A percentile compares a stretch with the other conserved stretches of the same genome.
Conservation (phyloP, 2,329 filamentous ascomycete genomes). For the Ophiostoma perfectum region DNA sequence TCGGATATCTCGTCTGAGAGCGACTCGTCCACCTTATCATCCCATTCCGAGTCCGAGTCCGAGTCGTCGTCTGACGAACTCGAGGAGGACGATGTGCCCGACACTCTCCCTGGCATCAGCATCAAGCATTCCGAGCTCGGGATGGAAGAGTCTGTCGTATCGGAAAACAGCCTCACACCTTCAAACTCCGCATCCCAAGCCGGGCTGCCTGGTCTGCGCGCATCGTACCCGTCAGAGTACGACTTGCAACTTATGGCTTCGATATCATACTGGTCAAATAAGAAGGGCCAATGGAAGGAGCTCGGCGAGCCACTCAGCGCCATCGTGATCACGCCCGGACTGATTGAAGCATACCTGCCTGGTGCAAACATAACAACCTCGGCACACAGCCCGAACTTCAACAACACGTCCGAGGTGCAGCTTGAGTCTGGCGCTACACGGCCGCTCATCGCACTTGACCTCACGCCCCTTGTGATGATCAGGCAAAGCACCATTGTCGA, state of each 20-base stretch:
- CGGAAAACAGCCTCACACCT: constrained; percentile 62
- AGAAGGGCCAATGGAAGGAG: constrained; percentile 56
- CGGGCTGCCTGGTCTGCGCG: constrained; percentile 51
- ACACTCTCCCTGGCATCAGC: constrained; percentile 54
- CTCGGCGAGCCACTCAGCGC: constrained; percentile 48
- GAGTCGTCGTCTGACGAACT: constrained; percentile 49
- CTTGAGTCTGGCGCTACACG: constrained; percentile 34
- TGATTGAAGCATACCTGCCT: constrained; percentile 45
- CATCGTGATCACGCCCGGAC: constrained; percentile 52
- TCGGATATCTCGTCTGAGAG: constrained; percentile 62
- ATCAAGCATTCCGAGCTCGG: constrained; percentile 41
- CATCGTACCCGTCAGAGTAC: constrained; percentile 41
- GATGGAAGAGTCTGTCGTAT: constrained; percentile 39
- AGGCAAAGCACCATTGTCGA: constrained; percentile 88
- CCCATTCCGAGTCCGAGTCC: constrained; percentile 47
- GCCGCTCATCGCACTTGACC: constrained; percentile 65
- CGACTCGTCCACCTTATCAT: constrained; percentile 54
- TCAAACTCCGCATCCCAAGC: constrained; percentile 79
- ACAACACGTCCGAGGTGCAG: constrained; percentile 26
- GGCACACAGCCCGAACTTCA: constrained; percentile 16
- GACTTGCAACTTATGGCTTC: constrained; percentile 46
- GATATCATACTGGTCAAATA: constrained; percentile 59
- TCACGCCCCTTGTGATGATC: constrained; percentile 86
- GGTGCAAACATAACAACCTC: constrained; percentile 3
- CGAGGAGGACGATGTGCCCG: constrained; percentile 55